phyloP scores from a whole-genome alignment of 2,329 filamentous ascomycete species.

The Waltergamsia citrina region DNA sequence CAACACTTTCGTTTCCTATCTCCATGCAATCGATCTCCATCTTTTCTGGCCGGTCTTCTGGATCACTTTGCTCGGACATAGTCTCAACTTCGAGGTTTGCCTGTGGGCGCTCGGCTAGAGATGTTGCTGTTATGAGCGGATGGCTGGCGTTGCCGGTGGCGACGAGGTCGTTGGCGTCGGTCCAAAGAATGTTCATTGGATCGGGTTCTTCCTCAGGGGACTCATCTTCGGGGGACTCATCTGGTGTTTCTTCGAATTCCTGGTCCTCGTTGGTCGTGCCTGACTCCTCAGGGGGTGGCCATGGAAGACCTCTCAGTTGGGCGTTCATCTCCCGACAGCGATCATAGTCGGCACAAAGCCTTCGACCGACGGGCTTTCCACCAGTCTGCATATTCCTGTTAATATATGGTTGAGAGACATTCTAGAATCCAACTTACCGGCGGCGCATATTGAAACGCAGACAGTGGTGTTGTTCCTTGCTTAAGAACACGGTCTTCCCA shows the following conservation, averaged over 20 bases:
- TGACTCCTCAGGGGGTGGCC: constrained; percentile 9
- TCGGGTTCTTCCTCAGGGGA: too few species aligned
- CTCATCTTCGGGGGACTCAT: not conserved
- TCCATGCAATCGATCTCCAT: too few species aligned
- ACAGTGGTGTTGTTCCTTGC: constrained; percentile 16
- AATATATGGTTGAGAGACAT: not conserved
- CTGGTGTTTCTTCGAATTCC: not conserved
- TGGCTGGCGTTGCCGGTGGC: too few species aligned
- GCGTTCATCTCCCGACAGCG: constrained; percentile 23
- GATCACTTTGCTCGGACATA: too few species aligned
- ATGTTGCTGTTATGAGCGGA: too few species aligned
- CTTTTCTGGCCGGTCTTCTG: too few species aligned
- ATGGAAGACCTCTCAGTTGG: constrained; percentile 15
- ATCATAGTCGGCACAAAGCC: constrained; percentile 20
- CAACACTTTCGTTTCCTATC: too few species aligned
- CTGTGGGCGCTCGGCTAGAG: too few species aligned
- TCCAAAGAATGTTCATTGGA: too few species aligned
- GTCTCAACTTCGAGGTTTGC: too few species aligned
- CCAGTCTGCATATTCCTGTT: constrained; percentile 13
- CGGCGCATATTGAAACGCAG: constrained; percentile 30
- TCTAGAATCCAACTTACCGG: constrained; percentile 26
- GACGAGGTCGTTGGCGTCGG: too few species aligned
- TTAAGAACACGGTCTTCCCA: constrained; percentile 47
- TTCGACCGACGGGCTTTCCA: constrained; percentile 26
- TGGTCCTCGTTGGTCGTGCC: not conserved